Evolutionary conservation across 148 eudicot genomes (phyloP).

Genomic region (Rhododendron griersonianum): DNA sequence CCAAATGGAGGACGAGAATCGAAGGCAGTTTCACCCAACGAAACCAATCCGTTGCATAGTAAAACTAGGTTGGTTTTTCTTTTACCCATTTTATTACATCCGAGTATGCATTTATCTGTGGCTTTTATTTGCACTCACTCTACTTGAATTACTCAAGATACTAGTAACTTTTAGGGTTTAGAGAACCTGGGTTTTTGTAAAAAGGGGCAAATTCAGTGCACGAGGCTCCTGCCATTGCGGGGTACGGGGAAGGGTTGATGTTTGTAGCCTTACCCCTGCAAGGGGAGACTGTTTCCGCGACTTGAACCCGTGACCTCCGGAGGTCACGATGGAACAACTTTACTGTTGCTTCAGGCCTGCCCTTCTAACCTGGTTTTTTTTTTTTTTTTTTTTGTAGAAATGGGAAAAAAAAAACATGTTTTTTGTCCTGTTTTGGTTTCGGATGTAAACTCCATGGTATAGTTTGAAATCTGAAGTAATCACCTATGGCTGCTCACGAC

Average conservation of each 20-base stretch:
- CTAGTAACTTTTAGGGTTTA: not conserved
- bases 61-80: constrained; percentile 50
- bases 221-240: too few relatives aligned
- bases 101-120: not conserved
- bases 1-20: constrained; percentile 11
- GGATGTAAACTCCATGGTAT: too few relatives aligned
- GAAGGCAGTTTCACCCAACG: constrained; percentile 10
- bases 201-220: too few relatives aligned
- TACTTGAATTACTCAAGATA: not conserved
- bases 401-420: not conserved
- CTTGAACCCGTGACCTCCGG: too few relatives aligned
- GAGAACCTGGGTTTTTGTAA: not conserved
- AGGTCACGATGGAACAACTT: too few relatives aligned
- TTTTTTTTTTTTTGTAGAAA: not conserved
- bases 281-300: too few relatives aligned
- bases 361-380: not conserved
- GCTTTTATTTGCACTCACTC: not conserved
- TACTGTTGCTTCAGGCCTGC: too few relatives aligned
- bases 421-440: not conserved
- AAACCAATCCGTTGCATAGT: constrained; percentile 70
- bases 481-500: not conserved
- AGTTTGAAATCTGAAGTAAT: not conserved
- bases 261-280: too few relatives aligned
- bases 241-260: too few relatives aligned
- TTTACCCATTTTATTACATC: not conserved